Conservation (phyloP, 768 basidiomycete genomes). For the Vararia minispora region DNA sequence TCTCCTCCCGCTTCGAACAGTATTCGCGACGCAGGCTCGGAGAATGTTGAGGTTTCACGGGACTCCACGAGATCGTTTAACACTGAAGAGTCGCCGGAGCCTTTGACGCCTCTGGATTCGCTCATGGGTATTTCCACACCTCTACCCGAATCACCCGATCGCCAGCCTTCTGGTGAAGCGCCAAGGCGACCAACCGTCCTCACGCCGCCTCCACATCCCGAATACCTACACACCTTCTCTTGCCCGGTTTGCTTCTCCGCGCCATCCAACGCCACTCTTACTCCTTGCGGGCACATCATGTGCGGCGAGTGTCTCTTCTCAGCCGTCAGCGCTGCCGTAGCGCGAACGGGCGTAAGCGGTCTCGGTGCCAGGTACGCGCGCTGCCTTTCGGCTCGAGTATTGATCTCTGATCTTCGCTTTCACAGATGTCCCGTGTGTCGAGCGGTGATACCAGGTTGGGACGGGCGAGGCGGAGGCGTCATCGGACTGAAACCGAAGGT, state of each 20-base stretch:
- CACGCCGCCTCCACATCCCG: conserved; percentile 2
- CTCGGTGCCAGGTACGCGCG: conserved; percentile 12
- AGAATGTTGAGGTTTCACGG: no score
- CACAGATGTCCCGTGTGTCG: conserved; percentile 15
- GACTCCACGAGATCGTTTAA: no score
- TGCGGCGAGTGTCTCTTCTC: conserved; percentile 15
- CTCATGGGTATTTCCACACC: no score
- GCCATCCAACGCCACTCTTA: conserved; percentile 13
- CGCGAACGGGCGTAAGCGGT: conserved; percentile 9
- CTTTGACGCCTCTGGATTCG: no score
- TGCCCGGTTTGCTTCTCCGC: conserved; percentile 14
- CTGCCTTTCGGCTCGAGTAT: neutral
- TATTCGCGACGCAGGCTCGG: no score
- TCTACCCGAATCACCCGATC: no score
- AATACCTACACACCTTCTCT: conserved; percentile 11
- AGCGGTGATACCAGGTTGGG: conserved; percentile 12
- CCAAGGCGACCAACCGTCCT: no score
- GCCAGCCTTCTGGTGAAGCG: no score
- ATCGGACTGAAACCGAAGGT: conserved; percentile 13
- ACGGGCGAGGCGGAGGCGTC: conserved; percentile 14
- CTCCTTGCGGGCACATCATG: conserved; percentile 15
- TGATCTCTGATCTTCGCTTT: neutral
- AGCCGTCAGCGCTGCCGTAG: conserved; percentile 8
- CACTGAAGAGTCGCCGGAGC: no score
- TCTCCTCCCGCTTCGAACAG: no score